phyloP scores from a whole-genome alignment of 495 filamentous ascomycete species.

The Penicillium herquei region DNA sequence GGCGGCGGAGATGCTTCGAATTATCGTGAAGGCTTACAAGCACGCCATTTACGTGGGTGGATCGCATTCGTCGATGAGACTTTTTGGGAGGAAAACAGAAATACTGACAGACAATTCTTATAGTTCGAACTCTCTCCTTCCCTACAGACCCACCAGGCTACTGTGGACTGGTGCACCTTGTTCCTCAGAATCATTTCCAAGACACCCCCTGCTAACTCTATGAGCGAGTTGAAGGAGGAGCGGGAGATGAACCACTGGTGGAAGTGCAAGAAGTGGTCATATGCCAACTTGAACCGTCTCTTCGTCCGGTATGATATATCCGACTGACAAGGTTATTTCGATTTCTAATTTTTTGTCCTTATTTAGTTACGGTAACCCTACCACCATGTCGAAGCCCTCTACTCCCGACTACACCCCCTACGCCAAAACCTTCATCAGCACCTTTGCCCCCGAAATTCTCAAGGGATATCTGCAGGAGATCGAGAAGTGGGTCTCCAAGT shows the following conservation, averaged over 20 bases:
- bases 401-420: constrained; percentile 71
- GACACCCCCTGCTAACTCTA: constrained; percentile 70
- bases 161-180: constrained; percentile 91
- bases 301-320: constrained; percentile 72
- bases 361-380: constrained; percentile 82
- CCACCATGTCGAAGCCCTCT: constrained; percentile 62
- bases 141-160: constrained; percentile 73
- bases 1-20: constrained; percentile 93
- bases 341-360: constrained; percentile 7
- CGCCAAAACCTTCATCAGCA: constrained; percentile 83
- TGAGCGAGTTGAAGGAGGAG: constrained; percentile 81
- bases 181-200: constrained; percentile 90
- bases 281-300: constrained; percentile 92
- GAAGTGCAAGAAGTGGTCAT: constrained; percentile 99
- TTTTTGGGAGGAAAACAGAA: background rate
- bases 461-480: constrained; percentile 90
- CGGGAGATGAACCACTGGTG: constrained; percentile 95
- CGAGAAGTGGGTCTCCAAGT: constrained; percentile 94
- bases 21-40: constrained; percentile 93
- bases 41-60: constrained; percentile 90
- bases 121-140: constrained; percentile 83
- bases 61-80: background rate
- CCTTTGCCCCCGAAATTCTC: constrained; percentile 92
- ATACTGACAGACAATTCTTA: constrained; percentile 18
- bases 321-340: constrained; percentile 1